Conservation (phyloP, 2,329 filamentous ascomycete genomes). For the Cladophialophora yegresii region DNA sequence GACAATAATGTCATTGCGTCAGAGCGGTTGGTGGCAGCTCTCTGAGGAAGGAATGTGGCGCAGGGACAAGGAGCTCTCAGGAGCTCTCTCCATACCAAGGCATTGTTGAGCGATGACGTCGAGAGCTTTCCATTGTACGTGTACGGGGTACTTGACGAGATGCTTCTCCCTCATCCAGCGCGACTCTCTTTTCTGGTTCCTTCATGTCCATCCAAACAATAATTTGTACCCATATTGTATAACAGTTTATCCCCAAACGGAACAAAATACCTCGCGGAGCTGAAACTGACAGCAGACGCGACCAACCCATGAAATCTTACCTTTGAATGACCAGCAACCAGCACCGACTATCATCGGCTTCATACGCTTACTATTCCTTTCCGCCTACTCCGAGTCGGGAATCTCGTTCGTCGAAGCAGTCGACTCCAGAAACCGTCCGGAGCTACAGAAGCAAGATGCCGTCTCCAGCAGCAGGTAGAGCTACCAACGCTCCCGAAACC, state of each 20-base stretch:
- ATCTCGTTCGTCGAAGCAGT: conserved; percentile 24
- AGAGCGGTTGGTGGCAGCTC: not conserved
- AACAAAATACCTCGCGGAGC: not conserved
- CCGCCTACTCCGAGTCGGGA: conserved; percentile 33
- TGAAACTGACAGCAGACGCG: conserved; percentile 17
- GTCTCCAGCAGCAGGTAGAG: conserved; percentile 34
- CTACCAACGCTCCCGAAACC: conserved; percentile 35
- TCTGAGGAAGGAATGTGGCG: not conserved
- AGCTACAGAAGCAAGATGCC: conserved; percentile 37
- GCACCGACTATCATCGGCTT: conserved; percentile 35
- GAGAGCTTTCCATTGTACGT: not conserved
- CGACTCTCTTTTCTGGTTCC: not conserved
- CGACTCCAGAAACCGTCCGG: conserved; percentile 31
- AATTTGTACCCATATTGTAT: conserved; percentile 1
- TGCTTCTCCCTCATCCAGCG: not conserved
- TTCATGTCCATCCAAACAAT: conserved; percentile 1
- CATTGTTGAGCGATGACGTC: not conserved
- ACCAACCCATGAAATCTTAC: conserved; percentile 16
- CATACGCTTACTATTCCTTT: conserved; percentile 38
- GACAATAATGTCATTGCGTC: not conserved
- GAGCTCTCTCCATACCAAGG: not conserved
- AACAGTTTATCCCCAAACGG: not conserved
- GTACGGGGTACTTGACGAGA: not conserved
- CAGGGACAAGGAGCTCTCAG: not conserved
- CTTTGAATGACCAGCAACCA: conserved; percentile 35